A percentile compares a stretch with the other conserved stretches of the same genome.
These are phyloP conservation scores for Nephelium lappaceum DNA, from an alignment of 345 rosid genomes.

Conservation along the genomic window DNA sequence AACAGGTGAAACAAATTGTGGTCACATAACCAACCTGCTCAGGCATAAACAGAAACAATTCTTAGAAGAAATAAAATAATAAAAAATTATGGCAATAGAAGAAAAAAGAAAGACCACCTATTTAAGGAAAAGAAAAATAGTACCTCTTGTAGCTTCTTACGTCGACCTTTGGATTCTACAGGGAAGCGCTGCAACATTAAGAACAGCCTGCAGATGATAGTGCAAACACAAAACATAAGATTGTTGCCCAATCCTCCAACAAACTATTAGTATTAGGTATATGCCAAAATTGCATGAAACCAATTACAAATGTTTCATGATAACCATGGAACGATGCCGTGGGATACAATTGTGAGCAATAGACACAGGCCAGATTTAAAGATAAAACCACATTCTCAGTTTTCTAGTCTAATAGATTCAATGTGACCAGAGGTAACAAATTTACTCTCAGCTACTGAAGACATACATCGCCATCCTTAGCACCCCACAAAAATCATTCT, in stretches of 20 bases:
- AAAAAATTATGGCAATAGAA: not conserved
- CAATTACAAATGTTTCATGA: not conserved
- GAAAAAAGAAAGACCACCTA: not conserved
- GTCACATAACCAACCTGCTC: conserved; percentile 95
- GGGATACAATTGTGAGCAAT: not conserved
- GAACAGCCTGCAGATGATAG: conserved; percentile 64
- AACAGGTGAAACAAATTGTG: conserved; percentile 86
- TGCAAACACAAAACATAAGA: conserved; percentile 1
- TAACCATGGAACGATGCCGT: not conserved
- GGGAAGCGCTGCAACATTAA: conserved; percentile 94
- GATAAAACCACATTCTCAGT: not conserved
- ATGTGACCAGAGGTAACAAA: not conserved
- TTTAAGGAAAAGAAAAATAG: conserved; percentile 11
- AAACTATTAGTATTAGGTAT: not conserved
- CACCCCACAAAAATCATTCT: not conserved
- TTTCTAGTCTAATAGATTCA: not conserved
- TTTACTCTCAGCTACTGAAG: not conserved
- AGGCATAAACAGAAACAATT: conserved; percentile 22
- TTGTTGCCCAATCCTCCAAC: not conserved
- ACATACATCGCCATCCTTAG: not conserved
- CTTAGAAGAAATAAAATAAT: not conserved
- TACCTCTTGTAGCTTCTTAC: conserved; percentile 94
- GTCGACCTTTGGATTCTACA: conserved; percentile 90
- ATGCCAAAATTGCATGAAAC: not conserved
- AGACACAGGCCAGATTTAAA: not conserved